Conservation (phyloP, 495 filamentous ascomycete species). For the Hypoxylon fragiforme region DNA sequence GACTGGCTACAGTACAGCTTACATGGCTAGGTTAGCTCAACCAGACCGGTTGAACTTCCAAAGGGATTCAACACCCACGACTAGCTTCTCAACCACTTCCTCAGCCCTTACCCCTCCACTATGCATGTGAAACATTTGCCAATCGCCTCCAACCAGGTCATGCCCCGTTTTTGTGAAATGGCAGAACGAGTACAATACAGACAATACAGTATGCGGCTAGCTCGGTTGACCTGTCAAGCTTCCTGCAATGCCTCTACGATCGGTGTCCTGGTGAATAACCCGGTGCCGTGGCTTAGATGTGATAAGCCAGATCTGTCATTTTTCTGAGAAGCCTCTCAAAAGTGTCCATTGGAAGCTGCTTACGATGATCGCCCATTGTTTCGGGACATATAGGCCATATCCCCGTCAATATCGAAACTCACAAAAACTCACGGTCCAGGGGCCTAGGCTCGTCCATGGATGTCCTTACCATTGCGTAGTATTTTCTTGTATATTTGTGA, state of each 20-base stretch:
- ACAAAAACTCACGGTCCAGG: not conserved
- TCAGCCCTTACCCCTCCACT: conserved; percentile 17
- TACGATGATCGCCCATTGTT: conserved; percentile 26
- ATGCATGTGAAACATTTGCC: conserved; percentile 29
- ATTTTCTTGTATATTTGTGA: too few relatives aligned
- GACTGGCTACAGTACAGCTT: too few relatives aligned
- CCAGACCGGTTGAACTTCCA: conserved; percentile 1
- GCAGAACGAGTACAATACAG: conserved; percentile 3
- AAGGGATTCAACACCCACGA: conserved; percentile 14
- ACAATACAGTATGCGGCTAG: conserved; percentile 31
- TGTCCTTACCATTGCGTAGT: too few relatives aligned
- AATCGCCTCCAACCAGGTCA: conserved; percentile 27
- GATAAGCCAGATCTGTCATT: conserved; percentile 31
- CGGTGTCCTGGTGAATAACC: conserved; percentile 19
- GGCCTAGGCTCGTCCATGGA: not conserved
- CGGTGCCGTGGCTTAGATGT: conserved; percentile 24
- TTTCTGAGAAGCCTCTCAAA: conserved; percentile 8
- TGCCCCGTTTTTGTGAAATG: conserved; percentile 23
- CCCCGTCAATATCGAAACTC: conserved; percentile 19
- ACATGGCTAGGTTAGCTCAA: too few relatives aligned
- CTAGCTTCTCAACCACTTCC: conserved; percentile 23
- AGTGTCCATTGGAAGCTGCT: conserved; percentile 15
- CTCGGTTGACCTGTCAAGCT: conserved; percentile 24
- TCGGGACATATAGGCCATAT: conserved; percentile 19
- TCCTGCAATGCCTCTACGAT: conserved; percentile 26